Conservation (phyloP, 768 basidiomycete species). For the Boletus tylopilopsis region DNA sequence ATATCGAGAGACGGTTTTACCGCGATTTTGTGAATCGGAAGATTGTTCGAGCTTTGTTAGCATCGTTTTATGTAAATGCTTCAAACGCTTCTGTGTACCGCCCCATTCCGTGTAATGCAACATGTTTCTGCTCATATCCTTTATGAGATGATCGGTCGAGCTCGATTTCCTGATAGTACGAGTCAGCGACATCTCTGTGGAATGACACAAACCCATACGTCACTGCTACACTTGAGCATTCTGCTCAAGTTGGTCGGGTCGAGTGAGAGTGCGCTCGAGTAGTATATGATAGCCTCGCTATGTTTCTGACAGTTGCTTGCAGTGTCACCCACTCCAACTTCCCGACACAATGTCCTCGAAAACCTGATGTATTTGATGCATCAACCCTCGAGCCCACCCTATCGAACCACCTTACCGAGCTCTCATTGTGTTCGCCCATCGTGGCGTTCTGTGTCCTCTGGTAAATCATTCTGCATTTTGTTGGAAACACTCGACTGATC, state of each 20-base stretch:
- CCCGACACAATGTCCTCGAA: neutral
- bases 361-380: neutral
- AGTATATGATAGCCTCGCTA: neutral
- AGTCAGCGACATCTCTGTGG: neutral
- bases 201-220: neutral
- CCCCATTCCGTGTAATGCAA: neutral
- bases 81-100: neutral
- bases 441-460: neutral
- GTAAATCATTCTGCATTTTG: neutral
- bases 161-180: neutral
- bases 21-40: neutral
- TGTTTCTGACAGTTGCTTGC: neutral
- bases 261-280: neutral
- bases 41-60: too few relatives aligned
- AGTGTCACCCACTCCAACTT: neutral
- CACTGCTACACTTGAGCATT: conserved; percentile 3
- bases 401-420: neutral
- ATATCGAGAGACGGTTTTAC: neutral
- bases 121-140: neutral
- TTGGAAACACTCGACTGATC: neutral
- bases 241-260: neutral
- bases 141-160: neutral
- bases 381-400: too few relatives aligned
- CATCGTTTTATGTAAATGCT: neutral
- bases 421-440: neutral